A percentile compares a stretch with the other conserved stretches of the same genome.
phyloP scores from a whole-genome alignment of 2,329 filamentous ascomycete genomes.

The Microcyclospora tardicrescens region DNA sequence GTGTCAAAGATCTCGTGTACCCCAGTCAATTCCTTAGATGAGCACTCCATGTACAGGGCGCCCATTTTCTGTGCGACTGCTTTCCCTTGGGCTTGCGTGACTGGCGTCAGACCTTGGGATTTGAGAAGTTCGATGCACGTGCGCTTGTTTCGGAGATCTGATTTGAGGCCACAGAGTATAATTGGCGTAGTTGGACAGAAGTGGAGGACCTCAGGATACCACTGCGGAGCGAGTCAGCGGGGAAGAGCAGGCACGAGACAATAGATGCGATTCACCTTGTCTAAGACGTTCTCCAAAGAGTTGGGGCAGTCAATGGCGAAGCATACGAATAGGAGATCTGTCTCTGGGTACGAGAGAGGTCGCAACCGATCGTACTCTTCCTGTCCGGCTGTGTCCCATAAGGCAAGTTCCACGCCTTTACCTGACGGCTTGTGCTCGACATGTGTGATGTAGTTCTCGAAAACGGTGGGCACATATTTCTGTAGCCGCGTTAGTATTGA shows the following conservation, averaged over 20 bases:
- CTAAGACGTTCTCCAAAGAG: slow-evolving; percentile 94
- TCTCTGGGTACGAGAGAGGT: slow-evolving; percentile 94
- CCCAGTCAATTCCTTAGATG: slow-evolving; percentile 90
- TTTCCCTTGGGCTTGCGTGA: slow-evolving; percentile 80
- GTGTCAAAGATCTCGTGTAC: slow-evolving; percentile 94
- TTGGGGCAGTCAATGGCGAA: slow-evolving; percentile 99
- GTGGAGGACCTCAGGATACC: slow-evolving; percentile 97
- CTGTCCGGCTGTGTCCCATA: slow-evolving; percentile 98
- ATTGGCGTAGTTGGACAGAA: slow-evolving; percentile 97
- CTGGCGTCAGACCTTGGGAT: slow-evolving; percentile 89
- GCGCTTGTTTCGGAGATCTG: slow-evolving; percentile 86
- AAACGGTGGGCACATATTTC: slow-evolving; percentile 99
- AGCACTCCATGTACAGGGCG: slow-evolving; percentile 94
- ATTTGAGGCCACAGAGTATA: slow-evolving; percentile 91
- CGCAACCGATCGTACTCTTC: slow-evolving; percentile 96
- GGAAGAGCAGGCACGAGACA: slow-evolving; percentile 4
- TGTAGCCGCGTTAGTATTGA: slow-evolving; percentile 28
- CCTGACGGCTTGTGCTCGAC: slow-evolving; percentile 76
- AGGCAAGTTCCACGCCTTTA: slow-evolving; percentile 88
- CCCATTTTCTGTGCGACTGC: slow-evolving; percentile 86
- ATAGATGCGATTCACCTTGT: slow-evolving; percentile 57
- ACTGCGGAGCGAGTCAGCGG: slow-evolving; percentile 41
- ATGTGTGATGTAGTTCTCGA: slow-evolving; percentile 99
- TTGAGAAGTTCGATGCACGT: slow-evolving; percentile 98
- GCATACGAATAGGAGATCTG: slow-evolving; percentile 94